Evolutionary conservation across 352 stramenopile genomes (phyloP).

Genomic region (Phytophthora sp.): DNA sequence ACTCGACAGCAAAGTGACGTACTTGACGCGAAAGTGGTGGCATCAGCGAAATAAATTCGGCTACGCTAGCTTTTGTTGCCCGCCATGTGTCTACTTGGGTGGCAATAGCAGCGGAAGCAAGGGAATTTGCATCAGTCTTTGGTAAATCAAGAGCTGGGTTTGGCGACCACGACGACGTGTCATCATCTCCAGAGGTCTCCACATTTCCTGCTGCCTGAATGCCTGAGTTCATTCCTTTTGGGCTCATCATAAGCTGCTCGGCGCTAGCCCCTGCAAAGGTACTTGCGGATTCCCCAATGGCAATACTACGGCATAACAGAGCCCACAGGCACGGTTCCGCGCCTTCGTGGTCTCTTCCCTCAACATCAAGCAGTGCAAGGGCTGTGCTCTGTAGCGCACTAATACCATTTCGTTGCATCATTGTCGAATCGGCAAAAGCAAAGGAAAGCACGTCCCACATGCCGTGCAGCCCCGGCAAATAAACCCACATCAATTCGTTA

Average conservation of each 20-base stretch:
- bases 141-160: constrained; percentile 23
- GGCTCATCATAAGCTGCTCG: constrained; percentile 74
- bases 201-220: constrained; percentile 12
- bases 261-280: constrained; percentile 25
- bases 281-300: constrained; percentile 73
- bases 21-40: constrained; percentile 78
- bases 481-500: constrained; percentile 63
- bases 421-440: constrained; percentile 21
- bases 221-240: constrained; percentile 52
- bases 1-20: constrained; percentile 79
- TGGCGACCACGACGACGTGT: constrained; percentile 15
- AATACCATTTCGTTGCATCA: constrained; percentile 39
- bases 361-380: constrained; percentile 71
- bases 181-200: constrained; percentile 22
- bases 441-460: constrained; percentile 76
- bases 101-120: constrained; percentile 46
- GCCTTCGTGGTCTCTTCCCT: constrained; percentile 48
- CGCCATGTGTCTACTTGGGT: constrained; percentile 77
- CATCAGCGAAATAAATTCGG: constrained; percentile 60
- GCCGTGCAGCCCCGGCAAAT: constrained; percentile 66
- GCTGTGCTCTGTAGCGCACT: constrained; percentile 62
- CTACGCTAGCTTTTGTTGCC: constrained; percentile 70
- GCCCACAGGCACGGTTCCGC: constrained; percentile 75
- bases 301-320: constrained; percentile 80
- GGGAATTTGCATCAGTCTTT: constrained; percentile 31